phyloP scores from a whole-genome alignment of 2,329 filamentous ascomycete genomes.

The Stagonosporopsis cucurbitacearum region DNA sequence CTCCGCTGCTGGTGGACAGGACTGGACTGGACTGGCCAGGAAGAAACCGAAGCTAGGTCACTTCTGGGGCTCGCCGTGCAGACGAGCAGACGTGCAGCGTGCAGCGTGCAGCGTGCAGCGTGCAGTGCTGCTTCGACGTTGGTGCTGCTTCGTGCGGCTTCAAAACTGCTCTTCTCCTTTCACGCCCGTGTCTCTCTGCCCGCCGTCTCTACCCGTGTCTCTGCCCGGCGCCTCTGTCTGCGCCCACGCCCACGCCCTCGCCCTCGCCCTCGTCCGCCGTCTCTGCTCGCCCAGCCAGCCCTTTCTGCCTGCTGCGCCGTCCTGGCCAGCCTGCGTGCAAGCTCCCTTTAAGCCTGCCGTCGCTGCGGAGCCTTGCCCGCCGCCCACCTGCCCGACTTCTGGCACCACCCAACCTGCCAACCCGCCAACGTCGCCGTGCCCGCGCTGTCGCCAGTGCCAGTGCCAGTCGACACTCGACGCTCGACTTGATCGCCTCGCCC shows the following conservation, averaged over 20 bases:
- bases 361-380: conserved; percentile 9
- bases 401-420: background rate
- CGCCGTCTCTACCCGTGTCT: background rate
- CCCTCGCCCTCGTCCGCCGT: too few species aligned
- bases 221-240: background rate
- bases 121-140: too few species aligned
- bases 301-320: background rate
- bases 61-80: conserved; percentile 15
- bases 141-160: too few species aligned
- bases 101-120: too few species aligned
- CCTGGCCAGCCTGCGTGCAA: background rate
- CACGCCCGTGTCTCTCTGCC: conserved; percentile 9
- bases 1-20: conserved; percentile 7
- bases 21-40: conserved; percentile 6
- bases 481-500: too few species aligned
- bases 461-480: too few species aligned
- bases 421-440: conserved; percentile 5
- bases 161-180: conserved; percentile 22
- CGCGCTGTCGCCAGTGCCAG: conserved; percentile 7
- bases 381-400: too few species aligned
- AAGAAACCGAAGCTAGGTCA: conserved; percentile 18
- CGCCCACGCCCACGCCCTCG: too few species aligned
- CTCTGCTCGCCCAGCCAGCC: too few species aligned
- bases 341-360: conserved; percentile 10
- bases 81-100: too few species aligned